Percentiles rank a stretch among this genome's conserved stretches.
Evolutionary conservation across 2,329 filamentous ascomycete species (phyloP).

Genomic region (Aspergillus sergii): DNA sequence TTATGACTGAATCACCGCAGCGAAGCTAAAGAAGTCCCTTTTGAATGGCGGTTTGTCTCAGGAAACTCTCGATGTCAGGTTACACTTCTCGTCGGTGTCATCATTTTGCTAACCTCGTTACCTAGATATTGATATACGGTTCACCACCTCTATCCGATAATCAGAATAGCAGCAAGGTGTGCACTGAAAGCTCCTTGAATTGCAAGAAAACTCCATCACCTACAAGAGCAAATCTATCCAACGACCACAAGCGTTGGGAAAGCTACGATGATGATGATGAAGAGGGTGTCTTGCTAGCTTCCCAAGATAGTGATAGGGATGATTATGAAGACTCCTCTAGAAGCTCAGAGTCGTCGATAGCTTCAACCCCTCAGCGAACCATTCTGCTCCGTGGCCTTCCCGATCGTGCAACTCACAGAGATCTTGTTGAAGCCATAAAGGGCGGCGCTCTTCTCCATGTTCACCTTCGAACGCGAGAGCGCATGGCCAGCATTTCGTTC

Average conservation of each 20-base stretch:
- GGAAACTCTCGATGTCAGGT: constrained; percentile 52
- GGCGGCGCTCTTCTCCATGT: constrained; percentile 73
- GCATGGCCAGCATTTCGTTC: constrained; percentile 69
- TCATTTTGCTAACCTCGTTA: constrained; percentile 14
- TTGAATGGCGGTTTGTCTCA: constrained; percentile 53
- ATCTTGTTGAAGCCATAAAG: constrained; percentile 66
- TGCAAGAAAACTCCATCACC: background rate
- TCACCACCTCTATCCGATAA: background rate
- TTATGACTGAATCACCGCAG: constrained; percentile 32
- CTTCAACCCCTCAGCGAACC: constrained; percentile 29
- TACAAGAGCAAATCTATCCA: background rate
- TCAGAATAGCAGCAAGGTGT: background rate
- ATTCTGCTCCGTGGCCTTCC: constrained; percentile 66
- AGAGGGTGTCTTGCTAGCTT: constrained; percentile 24
- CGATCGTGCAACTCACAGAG: constrained; percentile 63
- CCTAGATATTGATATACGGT: constrained; percentile 26
- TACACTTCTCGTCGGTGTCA: constrained; percentile 1
- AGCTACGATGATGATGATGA: constrained; percentile 22
- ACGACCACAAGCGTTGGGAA: constrained; percentile 2
- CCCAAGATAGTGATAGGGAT: constrained; percentile 28
- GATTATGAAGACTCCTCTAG: constrained; percentile 24
- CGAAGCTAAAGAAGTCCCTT: constrained; percentile 52
- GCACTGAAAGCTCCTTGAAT: background rate
- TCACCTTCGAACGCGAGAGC: constrained; percentile 62
- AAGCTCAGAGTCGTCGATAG: constrained; percentile 20